These are phyloP conservation scores for Fraxinus floribunda DNA, from an alignment of 305 asterid species.

Conservation along the genomic window DNA sequence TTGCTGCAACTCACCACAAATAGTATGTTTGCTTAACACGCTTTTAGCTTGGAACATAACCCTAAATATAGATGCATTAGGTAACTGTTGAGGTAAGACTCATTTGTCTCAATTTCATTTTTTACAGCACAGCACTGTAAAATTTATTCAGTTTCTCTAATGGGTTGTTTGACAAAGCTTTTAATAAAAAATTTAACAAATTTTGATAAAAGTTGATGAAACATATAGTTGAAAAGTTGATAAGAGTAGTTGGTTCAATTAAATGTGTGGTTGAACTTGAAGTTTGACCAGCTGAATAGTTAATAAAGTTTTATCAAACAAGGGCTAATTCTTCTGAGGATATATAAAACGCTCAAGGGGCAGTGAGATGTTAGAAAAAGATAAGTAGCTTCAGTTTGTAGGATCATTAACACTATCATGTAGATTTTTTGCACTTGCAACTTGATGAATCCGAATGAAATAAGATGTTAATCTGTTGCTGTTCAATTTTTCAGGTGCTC, in stretches of 20 bases:
- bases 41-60: background rate
- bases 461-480: constrained; percentile 9
- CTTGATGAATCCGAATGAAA: constrained; percentile 21
- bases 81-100: background rate
- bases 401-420: background rate
- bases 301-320: background rate
- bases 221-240: background rate
- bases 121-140: background rate
- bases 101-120: background rate
- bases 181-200: background rate
- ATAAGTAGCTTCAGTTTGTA: background rate
- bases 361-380: background rate
- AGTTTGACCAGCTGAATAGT: background rate
- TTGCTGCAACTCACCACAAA: background rate
- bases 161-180: background rate
- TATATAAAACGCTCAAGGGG: background rate
- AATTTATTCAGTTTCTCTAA: background rate
- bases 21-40: background rate
- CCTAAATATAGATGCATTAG: background rate
- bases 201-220: background rate
- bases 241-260: background rate
- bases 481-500: constrained; percentile 65
- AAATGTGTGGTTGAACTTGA: background rate
- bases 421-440: constrained; percentile 11
- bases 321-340: background rate